These are phyloP conservation scores for Mimosa pudica DNA, from an alignment of 306 rosid species.

Conservation along the genomic window DNA sequence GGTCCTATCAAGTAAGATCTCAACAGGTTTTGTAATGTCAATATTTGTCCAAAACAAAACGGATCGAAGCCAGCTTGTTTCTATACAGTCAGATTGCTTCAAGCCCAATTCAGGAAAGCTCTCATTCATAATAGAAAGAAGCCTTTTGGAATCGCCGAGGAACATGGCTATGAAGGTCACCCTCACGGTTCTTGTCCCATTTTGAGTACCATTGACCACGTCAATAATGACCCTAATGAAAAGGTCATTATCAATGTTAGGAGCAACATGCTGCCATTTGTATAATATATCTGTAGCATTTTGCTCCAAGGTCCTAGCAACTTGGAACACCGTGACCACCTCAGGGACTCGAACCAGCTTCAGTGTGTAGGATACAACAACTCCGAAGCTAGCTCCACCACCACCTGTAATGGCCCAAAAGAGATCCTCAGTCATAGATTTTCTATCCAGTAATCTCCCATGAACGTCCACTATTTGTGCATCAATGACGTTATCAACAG, in stretches of 20 bases:
- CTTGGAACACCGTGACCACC: constrained; percentile 53
- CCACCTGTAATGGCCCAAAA: constrained; percentile 66
- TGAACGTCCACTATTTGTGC: constrained; percentile 48
- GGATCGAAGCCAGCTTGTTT: constrained; percentile 57
- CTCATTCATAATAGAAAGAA: constrained; percentile 43
- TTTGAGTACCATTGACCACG: constrained; percentile 37
- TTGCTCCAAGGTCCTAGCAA: constrained; percentile 42
- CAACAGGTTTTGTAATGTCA: constrained; percentile 31
- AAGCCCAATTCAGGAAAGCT: constrained; percentile 58
- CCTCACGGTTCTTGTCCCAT: constrained; percentile 42
- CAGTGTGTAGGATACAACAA: constrained; percentile 49
- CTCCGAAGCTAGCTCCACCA: constrained; percentile 60
- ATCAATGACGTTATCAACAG: constrained; percentile 55
- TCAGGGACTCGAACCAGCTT: constrained; percentile 51
- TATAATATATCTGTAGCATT: constrained; percentile 45
- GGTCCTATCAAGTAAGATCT: constrained; percentile 47
- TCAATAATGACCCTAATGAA: constrained; percentile 57
- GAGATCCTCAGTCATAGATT: constrained; percentile 59
- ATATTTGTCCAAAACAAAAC: constrained; percentile 54
- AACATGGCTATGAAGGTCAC: constrained; percentile 45
- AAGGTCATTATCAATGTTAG: constrained; percentile 42
- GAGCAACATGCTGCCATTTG: constrained; percentile 56
- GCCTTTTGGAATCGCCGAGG: constrained; percentile 54
- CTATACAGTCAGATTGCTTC: constrained; percentile 47
- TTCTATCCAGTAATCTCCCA: constrained; percentile 50